Evolutionary conservation across 495 filamentous ascomycete species (phyloP).

Genomic region (Hypoxylon subgilvum): DNA sequence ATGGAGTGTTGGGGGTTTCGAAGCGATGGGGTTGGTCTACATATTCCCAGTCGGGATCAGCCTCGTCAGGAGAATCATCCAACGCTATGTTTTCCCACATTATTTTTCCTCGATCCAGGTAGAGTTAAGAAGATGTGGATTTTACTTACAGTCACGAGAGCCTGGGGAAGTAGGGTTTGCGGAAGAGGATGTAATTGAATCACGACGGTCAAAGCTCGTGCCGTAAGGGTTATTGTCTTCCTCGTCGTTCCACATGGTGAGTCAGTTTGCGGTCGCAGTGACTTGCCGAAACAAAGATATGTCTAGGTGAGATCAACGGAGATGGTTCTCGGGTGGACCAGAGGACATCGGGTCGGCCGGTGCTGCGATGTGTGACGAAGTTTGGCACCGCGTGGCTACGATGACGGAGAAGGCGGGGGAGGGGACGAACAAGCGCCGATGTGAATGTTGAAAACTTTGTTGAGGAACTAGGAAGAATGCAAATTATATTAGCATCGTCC

Average conservation of each 20-base stretch:
- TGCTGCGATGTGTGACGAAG: conserved; percentile 9
- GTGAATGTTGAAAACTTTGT: conserved; percentile 6
- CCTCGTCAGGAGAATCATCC: conserved; percentile 40
- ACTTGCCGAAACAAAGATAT: conserved; percentile 27
- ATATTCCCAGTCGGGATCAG: conserved; percentile 53
- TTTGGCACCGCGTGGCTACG: neutral
- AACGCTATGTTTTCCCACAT: conserved; percentile 45
- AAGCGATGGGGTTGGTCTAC: conserved; percentile 50
- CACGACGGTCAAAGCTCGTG: conserved; percentile 78
- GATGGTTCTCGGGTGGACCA: conserved; percentile 5
- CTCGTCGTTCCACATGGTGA: conserved; percentile 84
- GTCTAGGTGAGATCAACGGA: neutral
- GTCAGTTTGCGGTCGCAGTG: conserved; percentile 7
- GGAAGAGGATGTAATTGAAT: conserved; percentile 75
- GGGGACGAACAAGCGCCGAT: conserved; percentile 14
- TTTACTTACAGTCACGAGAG: conserved; percentile 55
- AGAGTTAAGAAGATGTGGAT: conserved; percentile 5
- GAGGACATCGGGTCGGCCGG: neutral
- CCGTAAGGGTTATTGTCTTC: conserved; percentile 91
- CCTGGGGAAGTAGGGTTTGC: conserved; percentile 69
- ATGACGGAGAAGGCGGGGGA: conserved; percentile 32
- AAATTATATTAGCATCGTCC: neutral
- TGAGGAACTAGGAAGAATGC: neutral
- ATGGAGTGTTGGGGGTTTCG: conserved; percentile 52
- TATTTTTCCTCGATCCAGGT: conserved; percentile 31